A percentile compares a stretch with the other conserved stretches of the same genome.
These are phyloP conservation scores for Aureococcus anophagefferens DNA, from an alignment of 108 stramenopile genomes.

Conservation along the genomic window DNA sequence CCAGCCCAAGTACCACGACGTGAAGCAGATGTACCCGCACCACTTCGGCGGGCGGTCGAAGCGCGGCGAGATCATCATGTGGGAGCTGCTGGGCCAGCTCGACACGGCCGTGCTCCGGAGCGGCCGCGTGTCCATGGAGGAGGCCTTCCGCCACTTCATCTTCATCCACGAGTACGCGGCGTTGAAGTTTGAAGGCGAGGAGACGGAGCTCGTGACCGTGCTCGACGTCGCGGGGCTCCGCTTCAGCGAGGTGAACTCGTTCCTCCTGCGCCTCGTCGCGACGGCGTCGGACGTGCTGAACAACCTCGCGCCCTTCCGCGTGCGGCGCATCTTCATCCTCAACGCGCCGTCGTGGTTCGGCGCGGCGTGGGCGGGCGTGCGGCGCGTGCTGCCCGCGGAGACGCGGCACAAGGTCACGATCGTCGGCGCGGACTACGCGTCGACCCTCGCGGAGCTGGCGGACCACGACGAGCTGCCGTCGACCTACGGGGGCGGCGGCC, in stretches of 20 bases:
- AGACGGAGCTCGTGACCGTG: not conserved
- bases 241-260: not conserved
- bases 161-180: not conserved
- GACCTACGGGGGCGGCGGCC: not conserved
- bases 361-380: not conserved
- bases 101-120: not conserved
- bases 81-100: not conserved
- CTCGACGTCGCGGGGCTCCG: not conserved
- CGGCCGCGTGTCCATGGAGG: not conserved
- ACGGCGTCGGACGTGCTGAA: not conserved
- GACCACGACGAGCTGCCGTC: not conserved
- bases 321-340: not conserved
- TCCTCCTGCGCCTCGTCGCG: not conserved
- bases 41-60: not conserved
- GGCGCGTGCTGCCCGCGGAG: not conserved
- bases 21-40: not conserved
- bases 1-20: not conserved
- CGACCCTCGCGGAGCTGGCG: not conserved
- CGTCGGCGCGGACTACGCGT: not conserved
- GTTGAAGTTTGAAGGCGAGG: not conserved
- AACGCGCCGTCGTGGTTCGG: constrained; percentile 1
- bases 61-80: not conserved
- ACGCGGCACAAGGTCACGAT: not conserved
- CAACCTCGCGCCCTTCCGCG: not conserved
- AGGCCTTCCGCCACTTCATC: not conserved